phyloP scores from a whole-genome alignment of 2,329 filamentous ascomycete genomes.

The Botrytis sinoallii region DNA sequence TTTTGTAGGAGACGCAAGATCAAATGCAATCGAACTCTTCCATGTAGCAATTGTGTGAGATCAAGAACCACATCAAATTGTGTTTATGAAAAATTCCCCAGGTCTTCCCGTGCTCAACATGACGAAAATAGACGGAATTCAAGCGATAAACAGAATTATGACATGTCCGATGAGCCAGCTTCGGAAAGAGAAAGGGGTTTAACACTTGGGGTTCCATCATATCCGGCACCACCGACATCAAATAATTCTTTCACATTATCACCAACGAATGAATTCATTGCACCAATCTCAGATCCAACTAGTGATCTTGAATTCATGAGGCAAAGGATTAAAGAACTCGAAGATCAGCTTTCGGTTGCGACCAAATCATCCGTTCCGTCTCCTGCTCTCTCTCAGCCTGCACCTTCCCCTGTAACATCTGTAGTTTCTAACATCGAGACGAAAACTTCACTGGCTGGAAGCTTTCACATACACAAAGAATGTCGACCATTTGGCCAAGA shows the following conservation, averaged over 20 bases:
- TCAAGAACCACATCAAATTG: slow-evolving; percentile 51
- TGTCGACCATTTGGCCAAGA: slow-evolving; percentile 35
- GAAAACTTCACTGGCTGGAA: not conserved
- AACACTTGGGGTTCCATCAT: not conserved
- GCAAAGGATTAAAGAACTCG: not conserved
- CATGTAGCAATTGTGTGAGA: slow-evolving; percentile 58
- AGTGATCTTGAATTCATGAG: not conserved
- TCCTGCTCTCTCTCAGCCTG: not conserved
- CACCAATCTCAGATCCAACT: not conserved
- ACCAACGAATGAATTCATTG: not conserved
- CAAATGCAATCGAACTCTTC: slow-evolving; percentile 56
- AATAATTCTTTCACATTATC: not conserved
- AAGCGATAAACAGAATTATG: not conserved
- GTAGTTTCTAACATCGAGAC: not conserved
- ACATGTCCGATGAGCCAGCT: not conserved
- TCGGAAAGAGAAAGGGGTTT: not conserved
- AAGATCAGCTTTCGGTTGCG: not conserved
- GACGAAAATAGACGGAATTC: not conserved
- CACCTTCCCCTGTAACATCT: not conserved
- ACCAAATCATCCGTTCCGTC: not conserved
- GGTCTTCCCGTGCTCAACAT: slow-evolving; percentile 21
- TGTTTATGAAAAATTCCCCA: slow-evolving; percentile 44
- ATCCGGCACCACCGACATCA: not conserved
- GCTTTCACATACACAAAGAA: not conserved
- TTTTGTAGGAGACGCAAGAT: slow-evolving; percentile 60